Conservation (phyloP, 2,329 filamentous ascomycete species). For the Calonectria multiphialidica region DNA sequence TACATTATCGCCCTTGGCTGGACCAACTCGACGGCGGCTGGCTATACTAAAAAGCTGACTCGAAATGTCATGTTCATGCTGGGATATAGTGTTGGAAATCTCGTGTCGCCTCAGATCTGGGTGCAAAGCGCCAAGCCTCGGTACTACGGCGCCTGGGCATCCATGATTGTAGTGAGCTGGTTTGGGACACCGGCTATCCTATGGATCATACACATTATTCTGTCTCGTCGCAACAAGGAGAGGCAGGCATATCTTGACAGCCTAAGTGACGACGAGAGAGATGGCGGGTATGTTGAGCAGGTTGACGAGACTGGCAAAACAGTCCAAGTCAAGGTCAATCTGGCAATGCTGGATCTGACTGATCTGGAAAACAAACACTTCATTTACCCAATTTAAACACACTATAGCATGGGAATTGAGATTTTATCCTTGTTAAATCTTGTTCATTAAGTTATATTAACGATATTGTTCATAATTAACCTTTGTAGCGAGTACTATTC, state of each 20-base stretch:
- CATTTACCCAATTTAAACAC: slow-evolving; percentile 44
- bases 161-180: slow-evolving; percentile 48
- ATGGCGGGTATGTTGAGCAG: slow-evolving; percentile 38
- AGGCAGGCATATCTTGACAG: background rate
- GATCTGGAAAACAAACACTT: slow-evolving; percentile 55
- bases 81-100: slow-evolving; percentile 50
- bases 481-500: too few relatives aligned
- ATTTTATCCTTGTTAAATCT: background rate
- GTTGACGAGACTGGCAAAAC: slow-evolving; percentile 45
- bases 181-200: slow-evolving; percentile 50
- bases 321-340: slow-evolving; percentile 47
- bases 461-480: background rate
- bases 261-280: background rate
- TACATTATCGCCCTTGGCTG: slow-evolving; percentile 48
- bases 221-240: slow-evolving; percentile 26
- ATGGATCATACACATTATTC: slow-evolving; percentile 47
- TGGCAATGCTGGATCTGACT: slow-evolving; percentile 52
- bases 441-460: background rate
- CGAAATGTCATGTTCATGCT: slow-evolving; percentile 55
- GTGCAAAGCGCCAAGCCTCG: slow-evolving; percentile 40
- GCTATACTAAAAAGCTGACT: slow-evolving; percentile 58
- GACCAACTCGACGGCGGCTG: slow-evolving; percentile 49
- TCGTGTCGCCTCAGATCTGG: slow-evolving; percentile 54
- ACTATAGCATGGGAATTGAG: background rate
- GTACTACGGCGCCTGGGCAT: slow-evolving; percentile 43